Conservation (phyloP, 163 green algal species). For the Scenedesmus sp. region DNA sequence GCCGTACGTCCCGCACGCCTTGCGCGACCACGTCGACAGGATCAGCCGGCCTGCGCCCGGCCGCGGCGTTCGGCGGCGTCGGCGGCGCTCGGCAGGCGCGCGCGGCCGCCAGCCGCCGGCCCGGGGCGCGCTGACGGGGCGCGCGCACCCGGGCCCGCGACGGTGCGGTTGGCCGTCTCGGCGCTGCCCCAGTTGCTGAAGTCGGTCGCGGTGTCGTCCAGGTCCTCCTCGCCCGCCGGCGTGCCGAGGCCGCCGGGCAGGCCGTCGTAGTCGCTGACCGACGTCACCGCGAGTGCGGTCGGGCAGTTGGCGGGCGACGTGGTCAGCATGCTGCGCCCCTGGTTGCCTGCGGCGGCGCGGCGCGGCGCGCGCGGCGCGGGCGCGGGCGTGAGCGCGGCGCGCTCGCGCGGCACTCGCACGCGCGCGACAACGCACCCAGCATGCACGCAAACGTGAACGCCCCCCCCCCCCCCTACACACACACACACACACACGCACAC, state of each 20-base stretch:
- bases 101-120: no score
- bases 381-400: no score
- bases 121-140: no score
- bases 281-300: conserved; percentile 30
- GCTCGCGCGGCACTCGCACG: no score
- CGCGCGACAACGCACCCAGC: no score
- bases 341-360: conserved; percentile 39
- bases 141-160: conserved; percentile 35
- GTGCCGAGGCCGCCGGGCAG: conserved; percentile 19
- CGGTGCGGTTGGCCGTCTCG: neutral
- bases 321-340: conserved; percentile 28
- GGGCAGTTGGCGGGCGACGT: conserved; percentile 40
- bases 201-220: conserved; percentile 40
- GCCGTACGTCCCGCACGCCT: conserved; percentile 34
- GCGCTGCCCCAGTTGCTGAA: conserved; percentile 38
- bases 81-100: no score
- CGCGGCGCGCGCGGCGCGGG: no score
- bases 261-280: conserved; percentile 45
- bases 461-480: no score
- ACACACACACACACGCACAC: conserved; percentile 1
- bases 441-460: no score
- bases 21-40: conserved; percentile 33
- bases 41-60: conserved; percentile 27
- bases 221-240: conserved; percentile 13
- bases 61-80: no score